phyloP scores from a whole-genome alignment of 2,329 filamentous ascomycete genomes.

The Penicillium sp. region DNA sequence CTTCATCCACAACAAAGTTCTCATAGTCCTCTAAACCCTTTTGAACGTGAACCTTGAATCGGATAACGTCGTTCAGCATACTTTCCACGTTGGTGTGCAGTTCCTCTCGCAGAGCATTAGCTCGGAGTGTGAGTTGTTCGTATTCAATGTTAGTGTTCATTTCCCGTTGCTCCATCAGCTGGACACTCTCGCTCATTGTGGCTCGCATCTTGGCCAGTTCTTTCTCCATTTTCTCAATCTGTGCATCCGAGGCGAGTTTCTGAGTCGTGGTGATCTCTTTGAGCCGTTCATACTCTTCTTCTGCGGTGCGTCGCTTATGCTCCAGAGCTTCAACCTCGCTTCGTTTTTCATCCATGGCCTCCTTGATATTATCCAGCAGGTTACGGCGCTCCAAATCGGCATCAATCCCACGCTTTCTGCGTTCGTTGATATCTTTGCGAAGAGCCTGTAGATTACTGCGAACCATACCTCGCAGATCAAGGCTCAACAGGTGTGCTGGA shows the following conservation, averaged over 20 bases:
- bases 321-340: slow-evolving; percentile 90
- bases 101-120: slow-evolving; percentile 86
- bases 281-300: slow-evolving; percentile 92
- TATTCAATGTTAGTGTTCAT: slow-evolving; percentile 98
- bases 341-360: slow-evolving; percentile 94
- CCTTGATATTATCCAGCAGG: slow-evolving; percentile 89
- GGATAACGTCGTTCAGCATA: slow-evolving; percentile 96
- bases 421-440: slow-evolving; percentile 89
- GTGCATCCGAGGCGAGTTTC: slow-evolving; percentile 84
- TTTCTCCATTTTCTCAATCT: slow-evolving; percentile 99
- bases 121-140: slow-evolving; percentile 85
- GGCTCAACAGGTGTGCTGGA: slow-evolving; percentile 82
- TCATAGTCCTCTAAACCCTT: slow-evolving; percentile 93
- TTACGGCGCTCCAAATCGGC: slow-evolving; percentile 95
- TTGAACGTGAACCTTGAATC: slow-evolving; percentile 97
- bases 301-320: slow-evolving; percentile 83
- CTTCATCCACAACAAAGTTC: slow-evolving; percentile 87
- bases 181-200: slow-evolving; percentile 81
- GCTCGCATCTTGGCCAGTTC: slow-evolving; percentile 92
- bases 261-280: slow-evolving; percentile 87
- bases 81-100: slow-evolving; percentile 96
- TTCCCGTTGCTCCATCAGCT: slow-evolving; percentile 90
- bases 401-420: slow-evolving; percentile 80
- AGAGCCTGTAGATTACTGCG: slow-evolving; percentile 78
- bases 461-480: slow-evolving; percentile 82